These are phyloP conservation scores for Sporothrix variecibatus DNA, from an alignment of 2,329 filamentous ascomycete genomes.

Conservation along the genomic window DNA sequence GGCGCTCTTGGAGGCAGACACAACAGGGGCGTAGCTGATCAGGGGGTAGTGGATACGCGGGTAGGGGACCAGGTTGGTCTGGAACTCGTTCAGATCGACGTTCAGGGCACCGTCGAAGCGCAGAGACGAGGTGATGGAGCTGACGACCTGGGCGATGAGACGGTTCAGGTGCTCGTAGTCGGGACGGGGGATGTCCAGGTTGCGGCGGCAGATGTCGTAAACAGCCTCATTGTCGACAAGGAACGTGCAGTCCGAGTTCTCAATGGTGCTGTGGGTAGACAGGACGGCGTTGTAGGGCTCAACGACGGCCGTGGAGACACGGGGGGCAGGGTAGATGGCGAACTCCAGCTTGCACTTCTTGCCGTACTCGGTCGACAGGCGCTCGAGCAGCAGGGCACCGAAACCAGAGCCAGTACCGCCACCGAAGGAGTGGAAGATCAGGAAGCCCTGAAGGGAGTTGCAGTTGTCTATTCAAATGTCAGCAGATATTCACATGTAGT, in stretches of 20 bases:
- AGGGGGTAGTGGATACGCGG: slow-evolving; percentile 74
- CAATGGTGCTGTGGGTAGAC: slow-evolving; percentile 73
- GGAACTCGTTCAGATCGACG: slow-evolving; percentile 76
- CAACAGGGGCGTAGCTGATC: slow-evolving; percentile 71
- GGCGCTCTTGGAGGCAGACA: slow-evolving; percentile 72
- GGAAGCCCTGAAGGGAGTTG: slow-evolving; percentile 70
- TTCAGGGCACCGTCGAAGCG: slow-evolving; percentile 73
- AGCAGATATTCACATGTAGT: background rate
- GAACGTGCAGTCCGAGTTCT: slow-evolving; percentile 80
- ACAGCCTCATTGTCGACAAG: slow-evolving; percentile 74
- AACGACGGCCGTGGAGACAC: slow-evolving; percentile 69
- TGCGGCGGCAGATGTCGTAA: slow-evolving; percentile 74
- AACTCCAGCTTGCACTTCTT: slow-evolving; percentile 80
- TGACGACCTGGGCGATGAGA: slow-evolving; percentile 72
- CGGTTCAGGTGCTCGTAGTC: slow-evolving; percentile 73
- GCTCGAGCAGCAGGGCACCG: slow-evolving; percentile 70
- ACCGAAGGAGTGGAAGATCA: slow-evolving; percentile 75
- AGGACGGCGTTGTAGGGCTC: slow-evolving; percentile 75
- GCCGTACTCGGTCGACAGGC: slow-evolving; percentile 71
- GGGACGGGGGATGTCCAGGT: slow-evolving; percentile 68
- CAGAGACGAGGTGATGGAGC: slow-evolving; percentile 71
- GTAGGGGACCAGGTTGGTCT: slow-evolving; percentile 74
- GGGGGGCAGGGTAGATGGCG: slow-evolving; percentile 69
- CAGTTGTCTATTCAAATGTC: slow-evolving; percentile 64
- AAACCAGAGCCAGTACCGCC: slow-evolving; percentile 74